Conservation (phyloP, 805 yeast species). For the Kuraishia capsulata region DNA sequence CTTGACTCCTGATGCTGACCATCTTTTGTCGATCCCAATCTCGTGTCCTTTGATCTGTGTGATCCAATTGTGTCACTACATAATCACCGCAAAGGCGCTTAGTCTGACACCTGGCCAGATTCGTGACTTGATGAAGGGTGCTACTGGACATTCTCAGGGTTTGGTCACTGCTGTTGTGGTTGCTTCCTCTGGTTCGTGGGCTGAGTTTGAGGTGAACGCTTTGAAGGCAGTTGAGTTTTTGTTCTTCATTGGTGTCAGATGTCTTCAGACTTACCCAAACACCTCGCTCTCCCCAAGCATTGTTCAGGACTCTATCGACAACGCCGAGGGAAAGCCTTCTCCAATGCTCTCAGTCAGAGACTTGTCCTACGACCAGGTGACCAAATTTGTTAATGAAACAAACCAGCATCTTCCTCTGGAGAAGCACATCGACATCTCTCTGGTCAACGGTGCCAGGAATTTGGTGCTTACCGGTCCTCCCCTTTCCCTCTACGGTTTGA, state of each 20-base stretch:
- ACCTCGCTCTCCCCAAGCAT: conserved; percentile 92
- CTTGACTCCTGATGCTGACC: conserved; percentile 82
- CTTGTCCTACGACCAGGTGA: conserved; percentile 71
- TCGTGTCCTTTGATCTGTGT: conserved; percentile 97
- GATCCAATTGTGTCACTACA: conserved; percentile 89
- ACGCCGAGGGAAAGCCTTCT: conserved; percentile 93
- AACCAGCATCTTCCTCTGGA: conserved; percentile 89
- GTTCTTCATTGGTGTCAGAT: conserved; percentile 90
- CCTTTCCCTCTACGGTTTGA: conserved; percentile 92
- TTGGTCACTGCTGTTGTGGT: conserved; percentile 88
- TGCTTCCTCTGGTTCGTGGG: conserved; percentile 80
- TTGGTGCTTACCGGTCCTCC: conserved; percentile 97
- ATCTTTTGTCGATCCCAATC: conserved; percentile 83
- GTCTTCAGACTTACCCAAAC: conserved; percentile 83
- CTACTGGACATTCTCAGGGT: conserved; percentile 90
- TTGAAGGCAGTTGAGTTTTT: conserved; percentile 74
- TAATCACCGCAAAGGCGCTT: conserved; percentile 74
- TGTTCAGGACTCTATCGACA: conserved; percentile 83
- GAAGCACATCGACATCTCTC: conserved; percentile 83
- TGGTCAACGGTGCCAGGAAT: conserved; percentile 92
- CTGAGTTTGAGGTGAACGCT: conserved; percentile 61
- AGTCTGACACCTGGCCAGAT: conserved; percentile 89
- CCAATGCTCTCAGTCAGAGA: conserved; percentile 97
- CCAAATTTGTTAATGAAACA: conserved; percentile 71
- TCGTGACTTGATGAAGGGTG: conserved; percentile 56